These are phyloP conservation scores for Solanum sparsipilum DNA, from an alignment of 257 asterid genomes.

Conservation along the genomic window DNA sequence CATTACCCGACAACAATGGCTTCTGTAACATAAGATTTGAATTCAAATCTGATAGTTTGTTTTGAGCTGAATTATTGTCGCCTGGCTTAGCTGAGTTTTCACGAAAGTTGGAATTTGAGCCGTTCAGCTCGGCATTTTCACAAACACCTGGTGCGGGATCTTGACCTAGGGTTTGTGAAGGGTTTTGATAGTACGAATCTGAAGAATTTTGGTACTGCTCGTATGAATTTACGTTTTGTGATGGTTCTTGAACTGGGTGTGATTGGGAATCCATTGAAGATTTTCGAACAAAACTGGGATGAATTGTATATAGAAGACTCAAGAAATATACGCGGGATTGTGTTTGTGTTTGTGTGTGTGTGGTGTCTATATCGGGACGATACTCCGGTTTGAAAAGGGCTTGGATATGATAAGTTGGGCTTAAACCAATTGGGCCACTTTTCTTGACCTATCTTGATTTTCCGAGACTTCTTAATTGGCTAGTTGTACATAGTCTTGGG, in stretches of 20 bases:
- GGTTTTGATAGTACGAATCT: conserved; percentile 7
- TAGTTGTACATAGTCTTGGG: too few species aligned
- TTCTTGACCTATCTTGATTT: not conserved
- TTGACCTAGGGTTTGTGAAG: conserved; percentile 44
- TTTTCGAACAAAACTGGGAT: not conserved
- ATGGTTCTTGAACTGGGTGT: conserved; percentile 13
- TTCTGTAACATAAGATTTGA: conserved; percentile 30
- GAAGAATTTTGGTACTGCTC: conserved; percentile 2
- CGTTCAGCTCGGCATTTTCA: not conserved
- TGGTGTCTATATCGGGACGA: not conserved
- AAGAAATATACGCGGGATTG: not conserved
- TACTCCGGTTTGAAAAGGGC: not conserved
- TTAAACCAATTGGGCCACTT: not conserved
- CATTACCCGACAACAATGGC: conserved; percentile 59
- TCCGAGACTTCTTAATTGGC: not conserved
- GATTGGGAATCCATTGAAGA: conserved; percentile 32
- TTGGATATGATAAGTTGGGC: not conserved
- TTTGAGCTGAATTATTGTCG: conserved; percentile 6
- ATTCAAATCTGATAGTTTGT: conserved; percentile 3
- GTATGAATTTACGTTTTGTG: conserved; percentile 3
- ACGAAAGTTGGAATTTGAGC: not conserved
- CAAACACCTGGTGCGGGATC: not conserved
- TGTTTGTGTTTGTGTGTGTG: too few species aligned
- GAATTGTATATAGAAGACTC: not conserved
- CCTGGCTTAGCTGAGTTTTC: not conserved